Evolutionary conservation across 257 asterid genomes (phyloP).

Genomic region (Thymus mandschuricus): DNA sequence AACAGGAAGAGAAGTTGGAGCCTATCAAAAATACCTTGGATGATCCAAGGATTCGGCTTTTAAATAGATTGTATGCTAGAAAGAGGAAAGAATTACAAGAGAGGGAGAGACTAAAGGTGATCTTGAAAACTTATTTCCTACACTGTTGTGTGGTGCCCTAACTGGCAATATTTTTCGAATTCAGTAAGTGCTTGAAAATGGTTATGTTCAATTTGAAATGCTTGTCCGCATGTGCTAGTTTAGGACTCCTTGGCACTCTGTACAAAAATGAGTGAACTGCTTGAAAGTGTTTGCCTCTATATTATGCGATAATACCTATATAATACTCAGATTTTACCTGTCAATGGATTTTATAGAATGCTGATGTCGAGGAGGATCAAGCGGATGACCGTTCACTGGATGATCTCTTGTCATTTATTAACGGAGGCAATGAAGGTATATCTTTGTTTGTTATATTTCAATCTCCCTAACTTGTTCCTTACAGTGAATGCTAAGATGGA

Average conservation of each 20-base stretch:
- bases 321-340: constrained; percentile 34
- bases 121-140: constrained; percentile 10
- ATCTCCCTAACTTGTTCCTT: constrained; percentile 1
- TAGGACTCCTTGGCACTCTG: constrained; percentile 13
- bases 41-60: constrained; percentile 89
- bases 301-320: constrained; percentile 15
- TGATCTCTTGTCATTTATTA: constrained; percentile 85
- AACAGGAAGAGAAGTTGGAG: constrained; percentile 96
- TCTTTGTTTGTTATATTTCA: constrained; percentile 14
- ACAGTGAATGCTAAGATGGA: constrained; percentile 12
- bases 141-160: constrained; percentile 19
- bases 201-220: constrained; percentile 16
- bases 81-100: constrained; percentile 92
- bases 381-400: constrained; percentile 94
- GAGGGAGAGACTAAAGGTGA: constrained; percentile 78
- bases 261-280: constrained; percentile 16
- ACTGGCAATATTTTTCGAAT: constrained; percentile 12
- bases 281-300: constrained; percentile 26
- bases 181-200: constrained; percentile 22
- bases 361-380: constrained; percentile 75
- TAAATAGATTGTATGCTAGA: constrained; percentile 87
- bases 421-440: constrained; percentile 77
- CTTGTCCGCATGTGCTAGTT: constrained; percentile 11
- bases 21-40: constrained; percentile 88
- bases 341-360: constrained; percentile 51